A percentile compares a stretch with the other conserved stretches of the same genome.
phyloP scores from a whole-genome alignment of 2,329 filamentous ascomycete species.

The Cladosporium phlei region DNA sequence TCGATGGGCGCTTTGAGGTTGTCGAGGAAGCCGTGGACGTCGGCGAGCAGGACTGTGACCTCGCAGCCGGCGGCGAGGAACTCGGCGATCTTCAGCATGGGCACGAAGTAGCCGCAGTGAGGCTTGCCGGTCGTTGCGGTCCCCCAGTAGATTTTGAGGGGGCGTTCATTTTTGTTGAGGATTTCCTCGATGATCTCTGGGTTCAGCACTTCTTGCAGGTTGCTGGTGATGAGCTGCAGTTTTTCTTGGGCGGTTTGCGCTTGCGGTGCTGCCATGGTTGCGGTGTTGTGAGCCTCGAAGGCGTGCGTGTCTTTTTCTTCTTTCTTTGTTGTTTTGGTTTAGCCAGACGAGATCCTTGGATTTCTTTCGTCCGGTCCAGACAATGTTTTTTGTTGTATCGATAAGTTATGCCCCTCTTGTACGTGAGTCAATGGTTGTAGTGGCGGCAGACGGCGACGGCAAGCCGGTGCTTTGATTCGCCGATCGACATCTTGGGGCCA shows the following conservation, averaged over 20 bases:
- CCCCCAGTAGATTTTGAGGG: conserved; percentile 81
- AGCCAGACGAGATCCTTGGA: too few species aligned
- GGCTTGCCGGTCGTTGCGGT: conserved; percentile 82
- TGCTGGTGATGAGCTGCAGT: conserved; percentile 71
- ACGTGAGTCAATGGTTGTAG: conserved; percentile 11
- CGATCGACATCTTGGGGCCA: conserved; percentile 9
- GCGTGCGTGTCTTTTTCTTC: neutral
- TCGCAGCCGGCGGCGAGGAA: conserved; percentile 80
- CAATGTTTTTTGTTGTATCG: neutral
- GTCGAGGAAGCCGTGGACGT: conserved; percentile 63
- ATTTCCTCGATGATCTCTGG: conserved; percentile 74
- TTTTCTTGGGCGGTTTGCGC: conserved; percentile 49
- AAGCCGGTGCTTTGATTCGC: neutral
- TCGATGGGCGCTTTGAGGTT: conserved; percentile 66
- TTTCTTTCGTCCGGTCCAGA: neutral
- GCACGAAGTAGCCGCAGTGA: conserved; percentile 85
- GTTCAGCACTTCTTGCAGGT: conserved; percentile 77
- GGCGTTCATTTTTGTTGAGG: conserved; percentile 64
- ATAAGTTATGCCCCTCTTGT: neutral
- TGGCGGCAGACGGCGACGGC: conserved; percentile 1
- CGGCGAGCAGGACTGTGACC: conserved; percentile 41
- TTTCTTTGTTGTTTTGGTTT: neutral
- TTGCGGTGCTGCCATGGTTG: neutral
- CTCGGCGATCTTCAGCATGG: conserved; percentile 84
- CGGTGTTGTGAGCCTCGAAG: conserved; percentile 3